phyloP scores from a whole-genome alignment of 2,329 filamentous ascomycete species.

The Tolypocladium paradoxum region DNA sequence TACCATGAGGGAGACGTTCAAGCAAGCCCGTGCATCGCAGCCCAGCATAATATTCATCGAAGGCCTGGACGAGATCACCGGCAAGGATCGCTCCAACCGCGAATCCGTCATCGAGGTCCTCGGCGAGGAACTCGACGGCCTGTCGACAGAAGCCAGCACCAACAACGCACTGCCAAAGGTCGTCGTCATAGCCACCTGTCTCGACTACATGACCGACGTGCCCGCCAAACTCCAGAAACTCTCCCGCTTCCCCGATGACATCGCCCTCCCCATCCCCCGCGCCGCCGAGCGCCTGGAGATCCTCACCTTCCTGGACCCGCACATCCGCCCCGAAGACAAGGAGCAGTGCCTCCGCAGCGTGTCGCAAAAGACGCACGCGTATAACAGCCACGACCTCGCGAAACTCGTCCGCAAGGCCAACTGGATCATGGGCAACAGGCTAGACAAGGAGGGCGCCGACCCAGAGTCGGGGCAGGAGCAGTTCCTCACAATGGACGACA shows the following conservation, averaged over 20 bases:
- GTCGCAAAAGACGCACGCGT: conserved; percentile 74
- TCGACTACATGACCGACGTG: conserved; percentile 60
- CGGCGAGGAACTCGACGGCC: conserved; percentile 42
- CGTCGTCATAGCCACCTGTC: conserved; percentile 63
- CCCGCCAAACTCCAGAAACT: conserved; percentile 56
- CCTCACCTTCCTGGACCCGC: conserved; percentile 46
- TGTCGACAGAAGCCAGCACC: conserved; percentile 29
- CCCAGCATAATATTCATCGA: conserved; percentile 76
- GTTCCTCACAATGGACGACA: conserved; percentile 35
- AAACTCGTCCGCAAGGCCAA: conserved; percentile 39
- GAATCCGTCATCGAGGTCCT: conserved; percentile 39
- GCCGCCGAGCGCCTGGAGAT: conserved; percentile 62
- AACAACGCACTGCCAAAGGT: conserved; percentile 41
- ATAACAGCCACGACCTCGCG: conserved; percentile 68
- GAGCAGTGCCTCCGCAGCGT: conserved; percentile 47
- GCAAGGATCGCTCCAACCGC: conserved; percentile 44
- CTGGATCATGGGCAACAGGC: conserved; percentile 13
- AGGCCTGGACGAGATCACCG: conserved; percentile 59
- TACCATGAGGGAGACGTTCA: conserved; percentile 57
- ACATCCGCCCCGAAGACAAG: conserved; percentile 33
- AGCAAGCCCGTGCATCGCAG: conserved; percentile 54
- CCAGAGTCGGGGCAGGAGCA: conserved; percentile 7
- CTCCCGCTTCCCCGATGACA: conserved; percentile 53
- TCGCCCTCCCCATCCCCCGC: conserved; percentile 71
- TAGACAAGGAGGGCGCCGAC: conserved; percentile 11